phyloP scores from a whole-genome alignment of 2,329 filamentous ascomycete species.

The Trichoderma simmonsii region DNA sequence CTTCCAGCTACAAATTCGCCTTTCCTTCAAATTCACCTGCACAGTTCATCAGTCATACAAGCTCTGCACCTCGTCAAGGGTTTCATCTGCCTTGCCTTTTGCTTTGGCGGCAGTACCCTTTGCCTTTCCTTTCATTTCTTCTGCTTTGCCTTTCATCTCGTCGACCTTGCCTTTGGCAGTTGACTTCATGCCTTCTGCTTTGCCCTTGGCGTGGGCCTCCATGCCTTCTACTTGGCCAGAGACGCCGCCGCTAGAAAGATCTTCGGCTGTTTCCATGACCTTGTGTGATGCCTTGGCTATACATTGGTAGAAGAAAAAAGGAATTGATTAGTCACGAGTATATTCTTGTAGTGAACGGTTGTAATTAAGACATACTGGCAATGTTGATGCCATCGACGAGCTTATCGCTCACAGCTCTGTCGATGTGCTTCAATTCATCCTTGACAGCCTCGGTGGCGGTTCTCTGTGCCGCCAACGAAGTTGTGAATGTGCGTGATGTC shows the following conservation, averaged over 20 bases:
- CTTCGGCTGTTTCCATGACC: constrained; percentile 43
- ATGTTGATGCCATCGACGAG: constrained; percentile 60
- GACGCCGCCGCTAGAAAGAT: constrained; percentile 34
- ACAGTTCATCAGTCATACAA: constrained; percentile 22
- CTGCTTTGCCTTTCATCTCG: constrained; percentile 37
- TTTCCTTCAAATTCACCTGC: not conserved
- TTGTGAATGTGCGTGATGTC: constrained; percentile 50
- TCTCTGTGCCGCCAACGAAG: constrained; percentile 45
- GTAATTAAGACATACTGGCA: constrained; percentile 44
- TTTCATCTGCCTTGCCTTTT: constrained; percentile 45
- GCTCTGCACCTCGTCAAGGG: constrained; percentile 40
- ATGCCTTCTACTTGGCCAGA: constrained; percentile 35
- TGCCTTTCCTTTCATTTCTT: constrained; percentile 41
- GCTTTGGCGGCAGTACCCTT: constrained; percentile 40
- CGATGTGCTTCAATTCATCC: constrained; percentile 57
- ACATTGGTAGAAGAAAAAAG: not conserved
- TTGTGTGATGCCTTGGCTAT: constrained; percentile 44
- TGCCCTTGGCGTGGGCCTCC: constrained; percentile 37
- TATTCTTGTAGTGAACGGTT: not conserved
- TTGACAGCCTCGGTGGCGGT: constrained; percentile 54
- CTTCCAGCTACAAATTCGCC: not conserved
- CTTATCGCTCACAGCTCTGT: constrained; percentile 59
- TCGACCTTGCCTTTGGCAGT: constrained; percentile 37
- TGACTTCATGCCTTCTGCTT: constrained; percentile 30
- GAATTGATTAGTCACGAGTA: not conserved